Base-by-base conservation (phyloP, 225 moss, liverwort and hornwort genomes). In the Straminergon stramineum region DNA sequence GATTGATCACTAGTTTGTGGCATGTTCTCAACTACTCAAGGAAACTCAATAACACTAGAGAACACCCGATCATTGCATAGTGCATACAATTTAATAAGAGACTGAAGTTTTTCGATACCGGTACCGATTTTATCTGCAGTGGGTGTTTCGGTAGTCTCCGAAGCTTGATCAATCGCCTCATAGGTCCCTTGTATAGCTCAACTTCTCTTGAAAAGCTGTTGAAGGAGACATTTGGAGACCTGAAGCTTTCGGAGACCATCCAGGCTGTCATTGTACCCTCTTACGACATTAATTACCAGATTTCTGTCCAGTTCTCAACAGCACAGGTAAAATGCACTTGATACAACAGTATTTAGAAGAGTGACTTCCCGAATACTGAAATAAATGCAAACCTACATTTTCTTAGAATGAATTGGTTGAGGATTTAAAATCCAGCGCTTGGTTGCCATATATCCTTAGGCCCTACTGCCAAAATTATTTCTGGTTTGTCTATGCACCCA, bases 241-340 rank as follows among this genome's bases (percentile, higher is more conserved):
- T 89, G 64, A 91, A 88, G 83, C 89, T 91, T 60, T 89, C 85
- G 52, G 91, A 91, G 28, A 91, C 88, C 64, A 5, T 91, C 82
- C 91, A 91, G 87, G 85, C 88, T 65, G 85, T 91, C 43, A 70
- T 88, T 45, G 70, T 93, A 35, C 89, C 93, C 17, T 78, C 91
- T 60, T 83, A 93, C 35, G 87, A 93, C 85, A 93, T 93, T 79
- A 88, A 79, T 48, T 43, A 78, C 65, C 82, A 89, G 58, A 70
- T 20, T n/a, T 81, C 81, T 13, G 68, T 91, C 81, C 75, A 62
- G 61, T 91, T 92, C 80, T 91, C 90, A 43, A 88, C 86, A 88
- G 8, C 79, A 28, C 85, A 88, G 85, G 91, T 91, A 82, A 82
- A 32, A 39, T 23, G 68, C 31, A 77, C 7, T 8, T 37, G n/a